Conservation (phyloP, 2,329 filamentous ascomycete species). For the Cordyceps javanica region DNA sequence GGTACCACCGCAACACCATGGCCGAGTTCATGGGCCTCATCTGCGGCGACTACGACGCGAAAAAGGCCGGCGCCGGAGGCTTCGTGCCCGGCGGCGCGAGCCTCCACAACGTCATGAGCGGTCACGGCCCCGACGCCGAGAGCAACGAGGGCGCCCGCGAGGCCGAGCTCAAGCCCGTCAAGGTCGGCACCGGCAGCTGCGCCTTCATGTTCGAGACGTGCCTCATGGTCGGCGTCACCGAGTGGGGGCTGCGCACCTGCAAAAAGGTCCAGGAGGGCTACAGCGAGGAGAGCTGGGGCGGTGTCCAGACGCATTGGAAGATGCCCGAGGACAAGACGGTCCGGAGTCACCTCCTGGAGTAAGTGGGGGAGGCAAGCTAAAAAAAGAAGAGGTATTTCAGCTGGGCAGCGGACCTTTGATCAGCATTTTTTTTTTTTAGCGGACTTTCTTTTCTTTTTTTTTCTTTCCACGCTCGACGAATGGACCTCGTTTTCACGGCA, state of each 20-base stretch:
- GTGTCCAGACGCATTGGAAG: conserved; percentile 57
- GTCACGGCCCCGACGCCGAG: conserved; percentile 55
- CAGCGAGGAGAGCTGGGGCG: conserved; percentile 75
- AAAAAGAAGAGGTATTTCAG: no score
- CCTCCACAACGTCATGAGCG: conserved; percentile 67
- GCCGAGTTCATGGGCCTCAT: conserved; percentile 60
- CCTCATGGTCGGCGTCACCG: conserved; percentile 64
- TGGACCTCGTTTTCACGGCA: no score
- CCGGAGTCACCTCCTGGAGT: conserved; percentile 19
- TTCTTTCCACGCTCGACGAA: background rate
- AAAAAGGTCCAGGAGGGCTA: conserved; percentile 59
- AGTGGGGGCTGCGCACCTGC: conserved; percentile 60
- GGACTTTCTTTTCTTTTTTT: no score
- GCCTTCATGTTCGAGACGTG: conserved; percentile 67
- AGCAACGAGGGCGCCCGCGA: conserved; percentile 51
- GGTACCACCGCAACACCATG: conserved; percentile 66
- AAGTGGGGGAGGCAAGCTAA: background rate
- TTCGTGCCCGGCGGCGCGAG: conserved; percentile 56
- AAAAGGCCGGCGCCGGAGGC: conserved; percentile 45
- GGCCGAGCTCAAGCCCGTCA: conserved; percentile 46
- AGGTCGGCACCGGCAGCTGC: conserved; percentile 55
- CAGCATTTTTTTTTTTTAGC: no score
- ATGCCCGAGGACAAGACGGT: conserved; percentile 30
- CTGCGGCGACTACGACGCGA: conserved; percentile 54
- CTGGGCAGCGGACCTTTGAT: no score